phyloP scores from a whole-genome alignment of 345 rosid species.

The Eucalyptus pauciflora region DNA sequence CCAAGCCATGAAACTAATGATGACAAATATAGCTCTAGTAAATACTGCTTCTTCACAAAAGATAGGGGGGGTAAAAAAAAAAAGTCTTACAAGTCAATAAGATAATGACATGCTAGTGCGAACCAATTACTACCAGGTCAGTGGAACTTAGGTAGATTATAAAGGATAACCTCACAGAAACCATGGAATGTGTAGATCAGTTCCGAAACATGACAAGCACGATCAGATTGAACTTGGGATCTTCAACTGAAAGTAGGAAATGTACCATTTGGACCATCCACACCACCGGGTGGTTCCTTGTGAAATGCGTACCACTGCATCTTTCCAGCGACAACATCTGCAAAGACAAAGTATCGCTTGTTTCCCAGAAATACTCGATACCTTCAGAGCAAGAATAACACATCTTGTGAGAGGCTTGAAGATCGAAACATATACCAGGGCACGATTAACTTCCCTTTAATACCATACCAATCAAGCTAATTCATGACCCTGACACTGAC shows the following conservation, averaged over 20 bases:
- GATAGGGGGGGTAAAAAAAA: not conserved
- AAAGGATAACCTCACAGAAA: not conserved
- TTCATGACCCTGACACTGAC: not conserved
- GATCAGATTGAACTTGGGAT: not conserved
- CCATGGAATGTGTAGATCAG: not conserved
- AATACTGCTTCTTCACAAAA: not conserved
- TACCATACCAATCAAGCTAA: not conserved
- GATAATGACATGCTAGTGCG: not conserved
- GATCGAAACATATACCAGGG: not conserved
- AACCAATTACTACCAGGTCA: not conserved
- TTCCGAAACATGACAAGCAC: not conserved
- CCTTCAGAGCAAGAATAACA: conserved; percentile 12
- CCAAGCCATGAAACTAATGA: not conserved
- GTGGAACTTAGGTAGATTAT: not conserved
- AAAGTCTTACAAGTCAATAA: not conserved
- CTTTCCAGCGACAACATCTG: conserved; percentile 93
- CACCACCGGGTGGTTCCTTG: conserved; percentile 77
- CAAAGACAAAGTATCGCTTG: conserved; percentile 86
- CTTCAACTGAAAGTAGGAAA: not conserved
- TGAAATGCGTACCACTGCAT: conserved; percentile 99
- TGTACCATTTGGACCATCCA: conserved; percentile 51
- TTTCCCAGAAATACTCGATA: conserved; percentile 87
- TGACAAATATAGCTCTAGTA: not conserved
- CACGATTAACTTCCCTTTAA: not conserved
- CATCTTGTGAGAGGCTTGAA: not conserved